Evolutionary conservation across 352 stramenopile species (phyloP).

Genomic region (Saprolegnia parasitica): DNA sequence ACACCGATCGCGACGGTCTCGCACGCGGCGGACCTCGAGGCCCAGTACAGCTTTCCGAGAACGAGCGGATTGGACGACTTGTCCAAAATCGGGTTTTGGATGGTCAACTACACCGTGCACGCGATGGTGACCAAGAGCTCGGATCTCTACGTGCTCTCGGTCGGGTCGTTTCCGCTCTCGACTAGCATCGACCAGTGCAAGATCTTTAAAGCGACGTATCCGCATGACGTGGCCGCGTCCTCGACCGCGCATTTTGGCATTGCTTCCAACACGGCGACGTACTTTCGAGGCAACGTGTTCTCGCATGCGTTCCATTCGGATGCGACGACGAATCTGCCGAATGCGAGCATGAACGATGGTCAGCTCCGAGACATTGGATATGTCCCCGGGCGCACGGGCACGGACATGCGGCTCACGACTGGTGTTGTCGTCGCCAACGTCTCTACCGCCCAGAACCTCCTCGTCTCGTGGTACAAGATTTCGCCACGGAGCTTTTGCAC

Average conservation of each 20-base stretch:
- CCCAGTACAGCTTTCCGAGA: constrained; percentile 6
- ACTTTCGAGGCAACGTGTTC: constrained; percentile 13
- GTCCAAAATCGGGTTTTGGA: constrained; percentile 22
- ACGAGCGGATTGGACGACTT: not conserved
- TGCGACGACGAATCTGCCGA: not conserved
- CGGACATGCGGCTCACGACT: constrained; percentile 22
- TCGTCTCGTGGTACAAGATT: constrained; percentile 4
- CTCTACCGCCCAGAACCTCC: not conserved
- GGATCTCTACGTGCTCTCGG: constrained; percentile 6
- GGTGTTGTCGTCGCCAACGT: not conserved
- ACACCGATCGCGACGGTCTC: constrained; percentile 11
- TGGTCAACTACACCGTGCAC: not conserved
- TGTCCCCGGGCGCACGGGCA: not conserved
- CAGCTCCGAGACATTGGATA: constrained; percentile 10
- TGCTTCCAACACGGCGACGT: constrained; percentile 9
- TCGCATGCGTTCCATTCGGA: constrained; percentile 9
- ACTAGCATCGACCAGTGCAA: constrained; percentile 7
- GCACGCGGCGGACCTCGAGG: not conserved
- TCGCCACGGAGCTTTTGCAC: constrained; percentile 15
- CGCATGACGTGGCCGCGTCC: not conserved
- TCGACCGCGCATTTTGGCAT: not conserved
- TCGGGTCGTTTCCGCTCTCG: not conserved
- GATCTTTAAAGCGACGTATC: constrained; percentile 3
- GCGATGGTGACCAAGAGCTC: not conserved
- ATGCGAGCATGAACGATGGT: not conserved